Percentiles rank a stretch among this genome's conserved stretches.
These are phyloP conservation scores for Colletotrichum sp. DNA, from an alignment of 2,329 filamentous ascomycete genomes.

Conservation along the genomic window DNA sequence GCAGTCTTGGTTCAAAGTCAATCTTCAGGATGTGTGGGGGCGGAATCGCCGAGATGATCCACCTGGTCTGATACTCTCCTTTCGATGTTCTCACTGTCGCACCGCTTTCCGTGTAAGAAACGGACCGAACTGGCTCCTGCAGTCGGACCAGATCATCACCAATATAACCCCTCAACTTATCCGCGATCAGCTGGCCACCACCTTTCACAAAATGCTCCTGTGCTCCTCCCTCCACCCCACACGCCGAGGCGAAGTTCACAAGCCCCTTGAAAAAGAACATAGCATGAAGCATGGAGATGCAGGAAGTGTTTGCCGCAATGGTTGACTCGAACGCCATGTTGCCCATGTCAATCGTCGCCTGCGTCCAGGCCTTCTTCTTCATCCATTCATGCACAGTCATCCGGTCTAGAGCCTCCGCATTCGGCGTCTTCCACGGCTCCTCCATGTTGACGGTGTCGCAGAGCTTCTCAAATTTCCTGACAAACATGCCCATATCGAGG, in stretches of 20 bases:
- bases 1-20: constrained; percentile 15
- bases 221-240: constrained; percentile 3
- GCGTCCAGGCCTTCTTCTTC: neutral
- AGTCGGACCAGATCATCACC: constrained; percentile 10
- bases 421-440: constrained; percentile 9
- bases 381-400: constrained; percentile 8
- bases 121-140: constrained; percentile 4
- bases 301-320: constrained; percentile 7
- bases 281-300: constrained; percentile 19
- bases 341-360: neutral
- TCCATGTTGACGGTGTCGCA: constrained; percentile 12
- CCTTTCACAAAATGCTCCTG: constrained; percentile 15
- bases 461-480: constrained; percentile 10
- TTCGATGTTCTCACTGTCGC: neutral
- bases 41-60: constrained; percentile 16
- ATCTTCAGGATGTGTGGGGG: constrained; percentile 16
- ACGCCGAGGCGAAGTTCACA: neutral
- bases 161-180: constrained; percentile 6
- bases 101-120: constrained; percentile 2
- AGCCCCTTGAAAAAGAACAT: constrained; percentile 14
- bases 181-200: constrained; percentile 15
- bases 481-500: constrained; percentile 2
- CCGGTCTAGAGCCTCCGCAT: constrained; percentile 11
- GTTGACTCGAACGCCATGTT: constrained; percentile 8
- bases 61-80: neutral